Conservation (phyloP, 345 rosid genomes). For the Pugionium cornutum region DNA sequence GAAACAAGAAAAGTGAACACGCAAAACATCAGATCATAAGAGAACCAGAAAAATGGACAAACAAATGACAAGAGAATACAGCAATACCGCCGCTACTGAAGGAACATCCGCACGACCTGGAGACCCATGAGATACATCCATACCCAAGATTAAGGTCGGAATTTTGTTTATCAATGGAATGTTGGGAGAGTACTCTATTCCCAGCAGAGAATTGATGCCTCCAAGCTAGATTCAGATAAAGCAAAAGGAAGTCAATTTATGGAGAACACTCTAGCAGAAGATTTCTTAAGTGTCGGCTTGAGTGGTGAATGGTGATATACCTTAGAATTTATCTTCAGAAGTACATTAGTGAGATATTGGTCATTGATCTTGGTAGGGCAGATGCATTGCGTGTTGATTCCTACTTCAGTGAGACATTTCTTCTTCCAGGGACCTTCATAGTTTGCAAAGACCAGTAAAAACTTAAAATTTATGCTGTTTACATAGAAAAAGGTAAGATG, state of each 20-base stretch:
- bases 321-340: conserved; percentile 88
- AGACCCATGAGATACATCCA: conserved; percentile 96
- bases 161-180: conserved; percentile 61
- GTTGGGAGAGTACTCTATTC: conserved; percentile 49
- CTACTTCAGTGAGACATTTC: conserved; percentile 62
- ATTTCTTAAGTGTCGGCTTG: conserved; percentile 10
- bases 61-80: conserved; percentile 1
- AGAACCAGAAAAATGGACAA: conserved; percentile 8
- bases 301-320: conserved; percentile 40
- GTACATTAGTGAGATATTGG: conserved; percentile 84
- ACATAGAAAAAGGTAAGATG: conserved; percentile 24
- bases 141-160: conserved; percentile 92
- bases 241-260: conserved; percentile 20
- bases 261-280: background rate
- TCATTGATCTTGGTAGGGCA: conserved; percentile 67
- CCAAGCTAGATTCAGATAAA: conserved; percentile 62
- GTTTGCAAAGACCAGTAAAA: conserved; percentile 23
- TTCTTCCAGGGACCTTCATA: conserved; percentile 87
- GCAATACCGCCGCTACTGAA: conserved; percentile 77
- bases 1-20: conserved; percentile 11
- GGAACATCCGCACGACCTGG: conserved; percentile 77
- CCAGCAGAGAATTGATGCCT: conserved; percentile 89
- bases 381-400: conserved; percentile 84
- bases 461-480: background rate
- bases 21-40: conserved; percentile 14